Percentiles rank a stretch among this genome's conserved stretches.
These are phyloP conservation scores for Pleurotus giganteus DNA, from an alignment of 768 basidiomycete genomes.

Conservation along the genomic window DNA sequence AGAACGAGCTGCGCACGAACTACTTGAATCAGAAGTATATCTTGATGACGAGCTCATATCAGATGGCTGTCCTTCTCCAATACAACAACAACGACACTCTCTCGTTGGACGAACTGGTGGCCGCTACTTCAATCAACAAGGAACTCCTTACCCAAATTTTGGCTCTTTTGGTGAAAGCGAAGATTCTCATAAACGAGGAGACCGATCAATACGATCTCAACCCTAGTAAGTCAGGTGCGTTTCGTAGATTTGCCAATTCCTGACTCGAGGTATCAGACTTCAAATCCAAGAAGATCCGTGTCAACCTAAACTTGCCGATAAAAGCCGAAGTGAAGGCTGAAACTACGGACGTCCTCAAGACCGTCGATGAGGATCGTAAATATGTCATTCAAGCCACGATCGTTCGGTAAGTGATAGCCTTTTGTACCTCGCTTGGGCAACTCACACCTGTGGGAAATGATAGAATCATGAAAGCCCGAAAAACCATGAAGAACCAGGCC, in stretches of 20 bases:
- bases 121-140: constrained; percentile 79
- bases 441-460: not conserved
- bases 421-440: not conserved
- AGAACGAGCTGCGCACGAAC: constrained; percentile 93
- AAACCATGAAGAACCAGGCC: constrained; percentile 92
- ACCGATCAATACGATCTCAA: constrained; percentile 90
- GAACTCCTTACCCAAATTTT: constrained; percentile 75
- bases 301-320: constrained; percentile 89
- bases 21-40: constrained; percentile 95
- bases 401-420: constrained; percentile 55
- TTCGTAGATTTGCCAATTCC: not conserved
- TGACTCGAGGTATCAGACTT: constrained; percentile 57
- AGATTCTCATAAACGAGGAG: constrained; percentile 87
- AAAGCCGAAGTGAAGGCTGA: constrained; percentile 95
- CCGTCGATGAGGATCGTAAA: constrained; percentile 96
- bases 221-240: constrained; percentile 41
- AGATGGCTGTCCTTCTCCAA: constrained; percentile 91
- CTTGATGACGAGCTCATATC: constrained; percentile 91
- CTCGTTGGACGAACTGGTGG: constrained; percentile 73
- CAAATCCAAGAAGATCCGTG: constrained; percentile 92
- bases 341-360: constrained; percentile 84
- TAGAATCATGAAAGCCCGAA: constrained; percentile 94
- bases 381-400: constrained; percentile 95
- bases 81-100: constrained; percentile 92
- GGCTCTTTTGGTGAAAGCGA: constrained; percentile 79